phyloP scores from a whole-genome alignment of 2,329 filamentous ascomycete species.

The Penicillium sp. region DNA sequence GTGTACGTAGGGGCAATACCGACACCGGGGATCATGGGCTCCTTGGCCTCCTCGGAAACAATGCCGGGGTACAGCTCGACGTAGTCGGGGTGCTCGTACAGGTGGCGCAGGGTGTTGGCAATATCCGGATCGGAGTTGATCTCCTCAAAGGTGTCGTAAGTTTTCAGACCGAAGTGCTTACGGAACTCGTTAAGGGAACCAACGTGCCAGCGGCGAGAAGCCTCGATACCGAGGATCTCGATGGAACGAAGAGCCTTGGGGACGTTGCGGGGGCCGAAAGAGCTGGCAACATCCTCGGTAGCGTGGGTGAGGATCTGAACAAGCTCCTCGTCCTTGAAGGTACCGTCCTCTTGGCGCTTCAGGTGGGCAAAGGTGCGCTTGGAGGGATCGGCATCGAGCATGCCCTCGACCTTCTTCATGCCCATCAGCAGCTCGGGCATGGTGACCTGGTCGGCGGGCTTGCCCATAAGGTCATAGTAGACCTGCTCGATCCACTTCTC shows the following conservation, averaged over 20 bases:
- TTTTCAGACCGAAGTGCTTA: slow-evolving; percentile 74
- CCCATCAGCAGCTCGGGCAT: slow-evolving; percentile 61
- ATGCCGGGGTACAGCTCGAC: slow-evolving; percentile 80
- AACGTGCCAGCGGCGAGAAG: slow-evolving; percentile 73
- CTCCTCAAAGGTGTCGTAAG: slow-evolving; percentile 74
- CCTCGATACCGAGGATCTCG: slow-evolving; percentile 77
- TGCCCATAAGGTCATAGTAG: slow-evolving; percentile 62
- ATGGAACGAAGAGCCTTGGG: slow-evolving; percentile 71
- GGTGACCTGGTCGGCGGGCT: slow-evolving; percentile 56
- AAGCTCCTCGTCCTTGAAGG: slow-evolving; percentile 73
- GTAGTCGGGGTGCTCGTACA: slow-evolving; percentile 70
- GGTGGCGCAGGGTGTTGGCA: slow-evolving; percentile 61
- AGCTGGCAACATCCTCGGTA: slow-evolving; percentile 66
- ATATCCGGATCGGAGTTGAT: slow-evolving; percentile 76
- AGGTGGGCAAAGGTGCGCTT: slow-evolving; percentile 68
- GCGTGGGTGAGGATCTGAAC: slow-evolving; percentile 65
- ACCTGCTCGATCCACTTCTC: slow-evolving; percentile 76
- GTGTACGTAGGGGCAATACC: slow-evolving; percentile 75
- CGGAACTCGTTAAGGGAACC: slow-evolving; percentile 82
- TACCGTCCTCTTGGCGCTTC: slow-evolving; percentile 63
- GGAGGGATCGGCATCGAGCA: slow-evolving; percentile 63
- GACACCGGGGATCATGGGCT: slow-evolving; percentile 69
- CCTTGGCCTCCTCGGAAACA: slow-evolving; percentile 72
- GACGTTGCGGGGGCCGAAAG: slow-evolving; percentile 71
- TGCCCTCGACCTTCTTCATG: slow-evolving; percentile 61